Evolutionary conservation across 352 stramenopile species (phyloP), one percentile per base, ranked within the genome.

Genomic region (Phytophthora nicotianae): DNA sequence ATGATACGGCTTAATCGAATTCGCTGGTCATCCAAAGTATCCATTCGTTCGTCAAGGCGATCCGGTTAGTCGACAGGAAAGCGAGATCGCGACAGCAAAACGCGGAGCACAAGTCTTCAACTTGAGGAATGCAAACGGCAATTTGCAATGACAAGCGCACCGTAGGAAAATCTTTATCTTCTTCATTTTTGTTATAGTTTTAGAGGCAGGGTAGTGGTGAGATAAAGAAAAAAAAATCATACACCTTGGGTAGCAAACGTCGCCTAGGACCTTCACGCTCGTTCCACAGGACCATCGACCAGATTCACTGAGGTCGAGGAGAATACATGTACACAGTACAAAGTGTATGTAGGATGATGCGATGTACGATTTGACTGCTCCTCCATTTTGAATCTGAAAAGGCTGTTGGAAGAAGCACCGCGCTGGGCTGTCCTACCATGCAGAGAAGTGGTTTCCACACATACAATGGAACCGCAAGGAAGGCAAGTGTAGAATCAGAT

Each of bases 351-450:
- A 29, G n/a, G n/a, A 32, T 9, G 58, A 61, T 61, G 37, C 58
- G 42, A 45, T 67, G 33, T 47, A 33, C 37, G 50, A 66, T 66
- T 50, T 53, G 58, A 55, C 14, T 19, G 13, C 7, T 9, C 7
- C 14, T 35, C 29, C 41, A 50, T 54, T 42, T 66, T 20, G 58
- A 55, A 61, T 67, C 58, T 67, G 56, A 35, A 62, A 58, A 56
- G 45, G 43, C 51, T 63, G 52, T 40, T 14, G 40, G 37, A n/a
- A 2, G 21, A 47, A 17, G 50, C 50, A 58, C 14, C 35, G 19
- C 50, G 29, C 19, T 29, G 7, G 13, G 35, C 11, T 42, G 35
- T 29, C 24, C 24, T 29, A 29, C 24, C 24, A 29, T 7, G 24
- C 7, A 29, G 13, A n/a, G 13, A 2, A 35, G 13, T 35, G 26